A percentile compares a stretch with the other conserved stretches of the same genome.
These are phyloP conservation scores for Aspergillus versicolor DNA, from an alignment of 2,329 filamentous ascomycete species.

Conservation along the genomic window DNA sequence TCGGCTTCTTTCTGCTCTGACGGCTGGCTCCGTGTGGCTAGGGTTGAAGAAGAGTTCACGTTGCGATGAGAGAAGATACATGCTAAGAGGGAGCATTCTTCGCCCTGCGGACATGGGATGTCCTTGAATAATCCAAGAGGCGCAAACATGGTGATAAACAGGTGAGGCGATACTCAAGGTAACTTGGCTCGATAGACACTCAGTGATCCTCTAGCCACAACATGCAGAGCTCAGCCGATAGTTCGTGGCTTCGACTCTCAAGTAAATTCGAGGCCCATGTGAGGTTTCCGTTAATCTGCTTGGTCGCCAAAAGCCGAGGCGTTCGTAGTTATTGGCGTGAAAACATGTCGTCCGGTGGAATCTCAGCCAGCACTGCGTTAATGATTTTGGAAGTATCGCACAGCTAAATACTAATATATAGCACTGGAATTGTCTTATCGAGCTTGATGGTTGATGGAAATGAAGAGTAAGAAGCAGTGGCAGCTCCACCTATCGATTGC, in stretches of 20 bases:
- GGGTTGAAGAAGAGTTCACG: background rate
- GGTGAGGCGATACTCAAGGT: background rate
- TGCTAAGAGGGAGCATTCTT: constrained; percentile 51
- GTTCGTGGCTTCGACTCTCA: background rate
- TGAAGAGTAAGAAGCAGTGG: background rate
- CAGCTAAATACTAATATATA: background rate
- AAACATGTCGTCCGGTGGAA: background rate
- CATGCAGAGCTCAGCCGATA: background rate
- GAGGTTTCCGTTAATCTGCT: background rate
- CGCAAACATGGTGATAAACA: constrained; percentile 49
- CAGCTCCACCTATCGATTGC: background rate
- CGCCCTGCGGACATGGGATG: constrained; percentile 53
- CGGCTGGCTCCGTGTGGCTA: constrained; percentile 14
- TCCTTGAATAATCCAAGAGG: constrained; percentile 56
- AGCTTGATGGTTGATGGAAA: background rate
- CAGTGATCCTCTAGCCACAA: background rate
- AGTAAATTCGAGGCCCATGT: background rate
- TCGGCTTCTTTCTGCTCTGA: background rate
- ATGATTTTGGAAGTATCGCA: background rate
- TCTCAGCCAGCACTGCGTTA: background rate
- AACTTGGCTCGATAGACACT: background rate
- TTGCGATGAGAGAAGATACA: constrained; percentile 60
- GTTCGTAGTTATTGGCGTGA: background rate
- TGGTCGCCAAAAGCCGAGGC: background rate
- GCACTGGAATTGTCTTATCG: background rate